Evolutionary conservation across 2,329 filamentous ascomycete species (phyloP), one percentile per base, ranked within the genome.

Genomic region (Paracamarosporium sp.): DNA sequence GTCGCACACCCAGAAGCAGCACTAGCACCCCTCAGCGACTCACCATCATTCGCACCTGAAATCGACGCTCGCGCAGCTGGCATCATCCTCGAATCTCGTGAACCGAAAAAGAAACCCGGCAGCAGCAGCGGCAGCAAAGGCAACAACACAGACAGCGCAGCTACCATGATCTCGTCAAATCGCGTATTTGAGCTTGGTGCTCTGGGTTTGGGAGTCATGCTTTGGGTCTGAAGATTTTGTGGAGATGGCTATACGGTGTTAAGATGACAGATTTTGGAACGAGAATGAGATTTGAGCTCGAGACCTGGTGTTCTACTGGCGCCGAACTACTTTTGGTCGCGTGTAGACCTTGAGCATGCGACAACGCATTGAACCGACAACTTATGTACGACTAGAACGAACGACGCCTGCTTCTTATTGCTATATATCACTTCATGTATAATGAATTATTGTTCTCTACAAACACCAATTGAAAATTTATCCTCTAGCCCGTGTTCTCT

Each of bases 121-220:
- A 36, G 22, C 7, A 41, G 31, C 9, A 52, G 41, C 30, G 30
- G 52, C 25, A 52, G 43, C 13, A 56, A 53, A 44, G 30, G 51
- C 5, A 61, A 61, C 46, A 64, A 59, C 7, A 54, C 50, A 6
- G 52, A 33, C 45, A 52, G 59, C 50, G 67, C 69, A 13, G 69
- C 68, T 6, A 58, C 54, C 7, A 55, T 59, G 11, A 24, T 70
- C 2, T 53, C 61, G 4, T 63, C 70, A 15, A 73, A 56, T 54
- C 65, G 55, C 28, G 53, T 57, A 2, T 56, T 76, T 12, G 61
- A 73, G 41, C 53, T 70, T 3, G 65, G 64, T 46, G 69, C 67
- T 2, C 27, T 75, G 22, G 63, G 71, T 1, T 47, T 75, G 5
- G 71, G 72, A 1, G 59, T 70, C 35, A 53, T 68, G 13, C 45